These are phyloP conservation scores for Corynascus novoguineensis DNA, from an alignment of 495 filamentous ascomycete genomes.

Conservation along the genomic window DNA sequence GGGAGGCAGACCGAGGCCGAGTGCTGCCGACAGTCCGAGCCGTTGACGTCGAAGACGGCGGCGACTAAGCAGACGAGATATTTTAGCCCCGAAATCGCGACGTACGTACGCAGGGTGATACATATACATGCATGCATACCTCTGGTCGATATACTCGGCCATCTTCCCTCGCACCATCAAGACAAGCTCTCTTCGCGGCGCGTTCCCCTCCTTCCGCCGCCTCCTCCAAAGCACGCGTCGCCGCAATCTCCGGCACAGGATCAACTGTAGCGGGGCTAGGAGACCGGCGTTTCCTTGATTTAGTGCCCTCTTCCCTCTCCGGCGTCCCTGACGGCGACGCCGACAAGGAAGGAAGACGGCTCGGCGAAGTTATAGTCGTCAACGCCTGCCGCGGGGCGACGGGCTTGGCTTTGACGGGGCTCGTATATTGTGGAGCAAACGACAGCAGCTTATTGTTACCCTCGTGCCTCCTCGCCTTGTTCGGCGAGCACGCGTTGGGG, in stretches of 20 bases:
- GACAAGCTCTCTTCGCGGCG: constrained; percentile 11
- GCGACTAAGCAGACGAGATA: background rate
- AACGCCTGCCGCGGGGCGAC: background rate
- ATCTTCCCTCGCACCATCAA: background rate
- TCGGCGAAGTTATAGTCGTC: background rate
- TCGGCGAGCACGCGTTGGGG: constrained; percentile 35
- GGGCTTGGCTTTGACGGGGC: background rate
- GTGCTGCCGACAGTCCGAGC: background rate
- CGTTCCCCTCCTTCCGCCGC: background rate
- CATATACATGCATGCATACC: no score
- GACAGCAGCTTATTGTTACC: background rate
- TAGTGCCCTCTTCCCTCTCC: background rate
- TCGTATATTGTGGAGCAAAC: background rate
- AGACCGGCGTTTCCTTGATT: constrained; percentile 2
- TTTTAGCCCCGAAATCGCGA: background rate
- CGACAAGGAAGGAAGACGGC: background rate
- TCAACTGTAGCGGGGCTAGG: background rate
- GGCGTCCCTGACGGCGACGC: background rate
- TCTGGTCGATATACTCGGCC: background rate
- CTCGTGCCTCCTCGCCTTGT: constrained; percentile 1
- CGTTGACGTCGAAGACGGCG: background rate
- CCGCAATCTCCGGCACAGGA: background rate
- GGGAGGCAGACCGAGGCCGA: constrained; percentile 20
- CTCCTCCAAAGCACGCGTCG: background rate
- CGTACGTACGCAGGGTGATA: no score